Base-by-base conservation (phyloP, 2,329 filamentous ascomycete species). In the Ophiostoma tasmaniense region DNA sequence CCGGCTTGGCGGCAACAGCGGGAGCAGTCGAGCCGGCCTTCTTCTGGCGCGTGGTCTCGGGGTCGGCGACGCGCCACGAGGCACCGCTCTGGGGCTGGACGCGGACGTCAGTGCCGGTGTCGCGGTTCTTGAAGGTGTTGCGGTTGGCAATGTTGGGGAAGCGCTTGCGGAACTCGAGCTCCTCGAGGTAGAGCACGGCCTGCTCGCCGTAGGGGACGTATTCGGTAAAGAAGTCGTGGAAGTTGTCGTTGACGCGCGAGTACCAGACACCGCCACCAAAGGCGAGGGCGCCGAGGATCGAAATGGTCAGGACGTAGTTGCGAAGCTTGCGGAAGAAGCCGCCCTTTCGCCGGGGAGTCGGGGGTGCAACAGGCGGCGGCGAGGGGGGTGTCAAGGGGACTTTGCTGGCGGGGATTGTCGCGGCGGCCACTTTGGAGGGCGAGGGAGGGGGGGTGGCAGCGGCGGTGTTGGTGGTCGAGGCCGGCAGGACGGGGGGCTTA, bases 201-300 rank as follows among this genome's bases (percentile, higher is more conserved):
- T 97, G 92, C 81, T 99, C 95, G 75, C 93, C 95, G 74, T 91
- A 97, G 28, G 95, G 95, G 22, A 99, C 81, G 79, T 94, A 99
- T 81, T 97, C 93, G 75, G 93, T 98, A 81, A 99, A 99, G 83
- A 97, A 77, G 80, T 99, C 95, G 81, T 99, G 94, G 85, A 98
- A 99, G 81, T 92, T 97, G 83, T 99, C 95, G 76, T 90, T 96
- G 79, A 95, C 85, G 73, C 96, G 88, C 68, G 95, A 94, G 79
- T 96, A 95, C 84, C 91, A 97, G 68, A 97, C 89, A 73, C 94
- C 93, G 73, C 93, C 93, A 69, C 86, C 91, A 75, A 97, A 99
- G 52, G 90, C 89, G 62, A 96, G 79, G 6, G 87, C 87, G 33
- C 90, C 88, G 35, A 97, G 85, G 62, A 97, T 80, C 71, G 93